Evolutionary conservation across 2,329 filamentous ascomycete genomes (phyloP).

Genomic region (Fusarium pseudonygamai): DNA sequence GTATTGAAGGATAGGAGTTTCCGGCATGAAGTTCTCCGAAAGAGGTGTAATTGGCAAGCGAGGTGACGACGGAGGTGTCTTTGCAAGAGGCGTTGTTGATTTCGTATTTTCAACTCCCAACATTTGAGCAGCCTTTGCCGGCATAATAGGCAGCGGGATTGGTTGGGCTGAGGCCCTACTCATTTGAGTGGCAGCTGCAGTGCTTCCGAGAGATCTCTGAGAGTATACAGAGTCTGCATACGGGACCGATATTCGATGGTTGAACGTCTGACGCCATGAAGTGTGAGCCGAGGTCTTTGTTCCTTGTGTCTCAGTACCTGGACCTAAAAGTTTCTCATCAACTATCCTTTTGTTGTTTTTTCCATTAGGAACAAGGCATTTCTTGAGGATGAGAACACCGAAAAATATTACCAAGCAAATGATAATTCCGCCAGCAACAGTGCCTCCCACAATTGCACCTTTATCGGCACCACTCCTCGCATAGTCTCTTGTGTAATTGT

Average conservation of each 20-base stretch:
- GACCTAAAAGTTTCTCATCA: neutral
- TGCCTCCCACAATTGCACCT: constrained; percentile 34
- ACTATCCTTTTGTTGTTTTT: neutral
- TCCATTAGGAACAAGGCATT: neutral
- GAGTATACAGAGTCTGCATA: constrained; percentile 27
- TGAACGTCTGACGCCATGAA: constrained; percentile 24
- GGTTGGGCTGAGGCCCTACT: neutral
- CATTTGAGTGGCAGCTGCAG: neutral
- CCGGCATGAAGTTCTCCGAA: neutral
- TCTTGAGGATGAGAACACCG: constrained; percentile 24
- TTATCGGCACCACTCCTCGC: neutral
- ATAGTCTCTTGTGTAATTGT: neutral
- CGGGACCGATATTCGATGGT: constrained; percentile 14
- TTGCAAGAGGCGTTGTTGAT: neutral
- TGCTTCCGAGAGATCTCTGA: constrained; percentile 26
- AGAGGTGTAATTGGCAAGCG: neutral
- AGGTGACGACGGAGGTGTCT: neutral
- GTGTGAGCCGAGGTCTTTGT: neutral
- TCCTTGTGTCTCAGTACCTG: neutral
- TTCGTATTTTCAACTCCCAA: constrained; percentile 15
- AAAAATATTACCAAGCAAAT: constrained; percentile 31
- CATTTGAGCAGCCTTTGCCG: constrained; percentile 25
- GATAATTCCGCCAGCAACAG: constrained; percentile 27
- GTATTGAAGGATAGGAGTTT: neutral
- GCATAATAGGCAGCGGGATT: neutral